Conservation (phyloP, 164 flowering plant species). For the Annona cherimola region DNA sequence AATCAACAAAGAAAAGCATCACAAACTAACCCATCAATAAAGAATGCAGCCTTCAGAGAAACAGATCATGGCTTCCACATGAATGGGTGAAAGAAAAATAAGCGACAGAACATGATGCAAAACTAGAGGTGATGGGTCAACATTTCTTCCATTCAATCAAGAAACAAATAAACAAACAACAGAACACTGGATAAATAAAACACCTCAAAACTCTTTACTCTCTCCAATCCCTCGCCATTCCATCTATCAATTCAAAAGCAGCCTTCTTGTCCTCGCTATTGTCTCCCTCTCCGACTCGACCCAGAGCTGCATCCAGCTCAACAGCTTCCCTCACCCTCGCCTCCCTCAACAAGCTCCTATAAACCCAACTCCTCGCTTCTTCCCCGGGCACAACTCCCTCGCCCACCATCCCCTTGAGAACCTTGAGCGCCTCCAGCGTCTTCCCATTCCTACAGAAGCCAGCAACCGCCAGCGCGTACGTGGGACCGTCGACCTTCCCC, state of each 20-base stretch:
- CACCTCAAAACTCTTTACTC: not conserved
- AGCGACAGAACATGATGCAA: no score
- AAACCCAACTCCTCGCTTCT: conserved; percentile 4
- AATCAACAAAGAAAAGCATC: no score
- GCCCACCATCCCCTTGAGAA: conserved; percentile 5
- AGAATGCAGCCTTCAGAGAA: no score
- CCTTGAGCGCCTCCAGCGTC: conserved; percentile 11
- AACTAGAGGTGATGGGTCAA: no score
- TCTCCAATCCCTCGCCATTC: not conserved
- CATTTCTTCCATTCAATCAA: not conserved
- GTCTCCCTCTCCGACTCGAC: not conserved
- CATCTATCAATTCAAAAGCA: not conserved
- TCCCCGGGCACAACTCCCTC: not conserved
- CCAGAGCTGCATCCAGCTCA: conserved; percentile 8
- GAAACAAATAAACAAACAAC: not conserved
- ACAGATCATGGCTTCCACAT: no score
- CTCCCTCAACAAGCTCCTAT: conserved; percentile 14
- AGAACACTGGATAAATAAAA: not conserved
- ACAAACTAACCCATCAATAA: no score
- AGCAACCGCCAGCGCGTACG: not conserved
- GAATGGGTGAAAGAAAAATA: no score
- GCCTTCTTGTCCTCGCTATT: not conserved
- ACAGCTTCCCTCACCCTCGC: conserved; percentile 15
- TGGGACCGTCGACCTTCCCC: not conserved
- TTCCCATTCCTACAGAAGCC: conserved; percentile 8